phyloP scores from a whole-genome alignment of 164 flowering plant species.

The Magnolia officinalis region DNA sequence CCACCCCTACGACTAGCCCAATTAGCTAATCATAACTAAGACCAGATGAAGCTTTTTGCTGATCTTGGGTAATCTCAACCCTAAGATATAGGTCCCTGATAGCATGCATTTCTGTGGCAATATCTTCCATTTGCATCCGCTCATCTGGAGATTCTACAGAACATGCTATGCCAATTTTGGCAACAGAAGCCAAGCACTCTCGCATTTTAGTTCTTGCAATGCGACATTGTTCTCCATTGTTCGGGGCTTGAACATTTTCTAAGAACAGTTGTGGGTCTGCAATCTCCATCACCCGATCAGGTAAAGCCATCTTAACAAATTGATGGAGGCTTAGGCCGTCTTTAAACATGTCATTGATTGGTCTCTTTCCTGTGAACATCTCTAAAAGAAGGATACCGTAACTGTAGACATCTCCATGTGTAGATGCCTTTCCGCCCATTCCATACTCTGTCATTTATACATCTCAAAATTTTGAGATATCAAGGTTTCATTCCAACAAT shows the following conservation, averaged over 20 bases:
- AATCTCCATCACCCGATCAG: constrained; percentile 24
- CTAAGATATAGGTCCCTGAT: constrained; percentile 1
- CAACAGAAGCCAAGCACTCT: not conserved
- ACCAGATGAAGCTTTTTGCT: not conserved
- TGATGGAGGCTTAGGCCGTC: constrained; percentile 20
- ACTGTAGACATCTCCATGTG: constrained; percentile 14
- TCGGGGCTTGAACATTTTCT: not conserved
- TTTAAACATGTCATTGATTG: constrained; percentile 21
- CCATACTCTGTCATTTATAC: constrained; percentile 11
- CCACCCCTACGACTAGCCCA: not conserved
- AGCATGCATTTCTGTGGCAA: not conserved
- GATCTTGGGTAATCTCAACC: not conserved
- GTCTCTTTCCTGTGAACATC: constrained; percentile 14
- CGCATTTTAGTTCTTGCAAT: not conserved
- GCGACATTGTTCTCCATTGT: not conserved
- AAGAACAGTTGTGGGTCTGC: constrained; percentile 20
- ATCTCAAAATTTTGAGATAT: no score
- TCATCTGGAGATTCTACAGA: not conserved
- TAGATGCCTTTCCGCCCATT: constrained; percentile 15
- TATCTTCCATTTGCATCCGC: not conserved
- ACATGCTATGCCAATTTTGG: constrained; percentile 3
- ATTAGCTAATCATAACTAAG: not conserved
- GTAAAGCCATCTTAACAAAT: constrained; percentile 20
- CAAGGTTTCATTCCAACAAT: no score
- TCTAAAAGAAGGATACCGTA: constrained; percentile 18